phyloP scores from a whole-genome alignment of 2,329 filamentous ascomycete species.

The Biscogniauxia mediterranea region DNA sequence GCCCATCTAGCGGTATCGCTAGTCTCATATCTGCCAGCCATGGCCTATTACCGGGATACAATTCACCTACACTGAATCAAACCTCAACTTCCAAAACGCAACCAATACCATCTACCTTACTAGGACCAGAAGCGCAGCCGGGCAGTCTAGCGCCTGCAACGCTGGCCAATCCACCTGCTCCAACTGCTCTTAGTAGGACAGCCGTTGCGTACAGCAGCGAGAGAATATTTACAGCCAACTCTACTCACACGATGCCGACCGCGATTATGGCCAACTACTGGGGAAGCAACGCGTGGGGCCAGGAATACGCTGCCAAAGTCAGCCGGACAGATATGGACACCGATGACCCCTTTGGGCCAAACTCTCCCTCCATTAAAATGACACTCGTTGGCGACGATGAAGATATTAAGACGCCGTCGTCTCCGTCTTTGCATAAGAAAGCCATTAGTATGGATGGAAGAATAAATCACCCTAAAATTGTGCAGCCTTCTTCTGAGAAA shows the following conservation, averaged over 20 bases:
- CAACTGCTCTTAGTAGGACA: conserved; percentile 82
- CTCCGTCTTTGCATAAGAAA: conserved; percentile 39
- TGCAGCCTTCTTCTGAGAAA: conserved; percentile 31
- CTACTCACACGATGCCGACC: conserved; percentile 71
- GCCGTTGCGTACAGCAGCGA: conserved; percentile 82
- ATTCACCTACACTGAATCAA: conserved; percentile 27
- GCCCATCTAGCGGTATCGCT: conserved; percentile 66
- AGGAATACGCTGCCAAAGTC: conserved; percentile 26
- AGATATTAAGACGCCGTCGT: conserved; percentile 26
- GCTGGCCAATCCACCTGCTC: conserved; percentile 75
- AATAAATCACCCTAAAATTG: conserved; percentile 26
- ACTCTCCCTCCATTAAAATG: conserved; percentile 35
- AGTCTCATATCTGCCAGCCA: conserved; percentile 84
- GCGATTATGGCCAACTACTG: conserved; percentile 91
- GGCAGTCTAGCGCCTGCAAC: conserved; percentile 78
- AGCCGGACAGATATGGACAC: conserved; percentile 20
- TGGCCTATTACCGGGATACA: conserved; percentile 66
- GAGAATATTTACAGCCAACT: conserved; percentile 64
- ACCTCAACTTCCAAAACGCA: conserved; percentile 31
- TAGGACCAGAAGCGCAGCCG: conserved; percentile 45
- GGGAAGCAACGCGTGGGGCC: conserved; percentile 78
- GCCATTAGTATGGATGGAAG: conserved; percentile 43
- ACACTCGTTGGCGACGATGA: conserved; percentile 26
- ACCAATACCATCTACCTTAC: conserved; percentile 35
- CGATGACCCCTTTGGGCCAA: conserved; percentile 39